Percentiles rank a stretch among this genome's conserved stretches.
Conservation (phyloP, 2,329 filamentous ascomycete species). For the Exophiala lecanii-corni region DNA sequence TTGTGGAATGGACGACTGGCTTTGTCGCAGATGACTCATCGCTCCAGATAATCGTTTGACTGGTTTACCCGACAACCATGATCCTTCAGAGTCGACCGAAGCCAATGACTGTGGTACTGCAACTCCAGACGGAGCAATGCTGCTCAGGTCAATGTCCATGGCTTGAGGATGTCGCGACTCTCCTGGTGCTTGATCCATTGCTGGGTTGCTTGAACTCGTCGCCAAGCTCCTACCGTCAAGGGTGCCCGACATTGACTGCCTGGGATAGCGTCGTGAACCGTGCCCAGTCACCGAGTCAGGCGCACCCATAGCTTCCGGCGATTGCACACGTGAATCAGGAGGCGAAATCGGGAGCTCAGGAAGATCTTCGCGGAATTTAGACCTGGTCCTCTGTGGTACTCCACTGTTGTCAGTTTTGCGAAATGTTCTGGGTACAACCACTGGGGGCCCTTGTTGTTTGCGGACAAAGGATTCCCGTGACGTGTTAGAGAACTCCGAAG, state of each 20-base stretch:
- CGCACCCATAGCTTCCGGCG: conserved; percentile 56
- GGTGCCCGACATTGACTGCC: conserved; percentile 22
- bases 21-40: conserved; percentile 44
- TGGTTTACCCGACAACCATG: conserved; percentile 82
- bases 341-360: conserved; percentile 83
- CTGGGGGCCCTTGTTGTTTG: conserved; percentile 41
- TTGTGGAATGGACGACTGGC: conserved; percentile 40
- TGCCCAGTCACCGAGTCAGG: conserved; percentile 8
- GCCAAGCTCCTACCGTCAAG: conserved; percentile 26
- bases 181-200: conserved; percentile 10
- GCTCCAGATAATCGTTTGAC: conserved; percentile 45
- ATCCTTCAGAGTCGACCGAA: conserved; percentile 91
- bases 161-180: conserved; percentile 9
- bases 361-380: conserved; percentile 86
- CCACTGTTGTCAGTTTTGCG: conserved; percentile 41
- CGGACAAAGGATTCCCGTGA: conserved; percentile 79
- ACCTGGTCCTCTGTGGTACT: conserved; percentile 74
- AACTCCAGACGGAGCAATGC: conserved; percentile 7
- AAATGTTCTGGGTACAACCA: conserved; percentile 38
- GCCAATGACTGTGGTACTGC: conserved; percentile 76
- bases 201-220: conserved; percentile 28
- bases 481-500: conserved; percentile 85
- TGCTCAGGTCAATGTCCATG: conserved; percentile 16
- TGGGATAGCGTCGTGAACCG: conserved; percentile 8
- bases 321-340: conserved; percentile 74